phyloP scores from a whole-genome alignment of 495 filamentous ascomycete species.

The Monascus purpureus region DNA sequence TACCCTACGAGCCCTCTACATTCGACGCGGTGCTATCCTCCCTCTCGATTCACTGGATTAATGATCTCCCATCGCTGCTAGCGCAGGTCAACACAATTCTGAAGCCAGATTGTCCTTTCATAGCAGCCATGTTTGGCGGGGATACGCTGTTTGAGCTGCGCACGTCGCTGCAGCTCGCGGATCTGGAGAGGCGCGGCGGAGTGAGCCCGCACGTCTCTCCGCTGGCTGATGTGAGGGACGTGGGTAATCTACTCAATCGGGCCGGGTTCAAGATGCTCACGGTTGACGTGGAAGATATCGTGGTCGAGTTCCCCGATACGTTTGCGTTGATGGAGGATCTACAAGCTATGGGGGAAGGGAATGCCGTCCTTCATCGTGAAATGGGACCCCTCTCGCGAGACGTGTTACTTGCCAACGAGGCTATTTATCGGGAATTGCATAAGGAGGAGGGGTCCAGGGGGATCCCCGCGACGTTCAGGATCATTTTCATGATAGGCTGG shows the following conservation, averaged over 20 bases:
- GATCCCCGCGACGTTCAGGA: constrained; percentile 78
- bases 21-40: constrained; percentile 86
- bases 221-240: constrained; percentile 80
- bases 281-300: constrained; percentile 92
- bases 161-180: constrained; percentile 84
- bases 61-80: constrained; percentile 78
- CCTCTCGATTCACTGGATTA: constrained; percentile 91
- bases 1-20: constrained; percentile 61
- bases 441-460: constrained; percentile 49
- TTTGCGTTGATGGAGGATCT: constrained; percentile 88
- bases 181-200: constrained; percentile 75
- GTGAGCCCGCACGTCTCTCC: constrained; percentile 79
- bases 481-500: constrained; percentile 99
- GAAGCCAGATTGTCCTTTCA: constrained; percentile 82
- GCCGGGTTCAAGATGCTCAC: constrained; percentile 94
- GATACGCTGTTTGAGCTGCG: constrained; percentile 91
- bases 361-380: constrained; percentile 70
- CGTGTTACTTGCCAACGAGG: constrained; percentile 76
- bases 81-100: constrained; percentile 68
- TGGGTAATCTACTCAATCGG: constrained; percentile 71
- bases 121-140: constrained; percentile 92
- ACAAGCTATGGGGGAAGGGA: constrained; percentile 88
- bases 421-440: constrained; percentile 78
- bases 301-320: constrained; percentile 86
- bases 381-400: constrained; percentile 62